Percentiles rank a stretch among this genome's conserved stretches.
These are phyloP conservation scores for Speleostelium caveatum DNA, from an alignment of 78 protist genomes.

Conservation along the genomic window DNA sequence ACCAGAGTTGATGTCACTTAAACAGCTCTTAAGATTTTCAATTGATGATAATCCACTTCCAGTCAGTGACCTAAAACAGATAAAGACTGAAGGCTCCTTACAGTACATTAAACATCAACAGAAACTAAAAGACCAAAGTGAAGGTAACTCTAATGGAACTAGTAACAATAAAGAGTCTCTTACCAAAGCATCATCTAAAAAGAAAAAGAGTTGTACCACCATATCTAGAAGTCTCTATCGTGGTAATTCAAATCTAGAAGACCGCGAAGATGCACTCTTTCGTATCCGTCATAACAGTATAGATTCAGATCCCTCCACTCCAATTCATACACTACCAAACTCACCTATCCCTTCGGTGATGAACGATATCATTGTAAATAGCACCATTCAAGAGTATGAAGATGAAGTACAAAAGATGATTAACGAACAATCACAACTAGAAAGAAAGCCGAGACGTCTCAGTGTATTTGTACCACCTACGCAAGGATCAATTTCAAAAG, in stretches of 20 bases:
- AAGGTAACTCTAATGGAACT: not conserved
- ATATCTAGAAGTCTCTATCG: constrained; percentile 19
- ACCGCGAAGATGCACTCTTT: not conserved
- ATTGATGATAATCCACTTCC: constrained; percentile 19
- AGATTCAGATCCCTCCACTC: no score
- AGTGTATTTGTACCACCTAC: constrained; percentile 50
- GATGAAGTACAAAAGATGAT: constrained; percentile 38
- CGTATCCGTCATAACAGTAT: no score
- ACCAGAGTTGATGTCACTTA: not conserved
- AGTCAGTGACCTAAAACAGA: constrained; percentile 1
- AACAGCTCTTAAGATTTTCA: constrained; percentile 17
- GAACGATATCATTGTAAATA: constrained; percentile 9
- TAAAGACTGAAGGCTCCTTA: constrained; percentile 8
- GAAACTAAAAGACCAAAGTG: not conserved
- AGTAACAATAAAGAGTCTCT: not conserved
- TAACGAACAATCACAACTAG: not conserved
- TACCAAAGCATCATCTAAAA: not conserved
- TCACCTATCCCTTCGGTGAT: constrained; percentile 14
- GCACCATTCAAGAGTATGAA: constrained; percentile 18
- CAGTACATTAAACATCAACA: not conserved
- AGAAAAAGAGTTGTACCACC: not conserved
- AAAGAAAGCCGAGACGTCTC: constrained; percentile 7
- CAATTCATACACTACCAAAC: no score
- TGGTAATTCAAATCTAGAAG: constrained; percentile 39
- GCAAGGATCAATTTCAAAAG: not conserved